Evolutionary conservation across 169 alveolate genomes (phyloP).

Genomic region (Hammondia hammondi): DNA sequence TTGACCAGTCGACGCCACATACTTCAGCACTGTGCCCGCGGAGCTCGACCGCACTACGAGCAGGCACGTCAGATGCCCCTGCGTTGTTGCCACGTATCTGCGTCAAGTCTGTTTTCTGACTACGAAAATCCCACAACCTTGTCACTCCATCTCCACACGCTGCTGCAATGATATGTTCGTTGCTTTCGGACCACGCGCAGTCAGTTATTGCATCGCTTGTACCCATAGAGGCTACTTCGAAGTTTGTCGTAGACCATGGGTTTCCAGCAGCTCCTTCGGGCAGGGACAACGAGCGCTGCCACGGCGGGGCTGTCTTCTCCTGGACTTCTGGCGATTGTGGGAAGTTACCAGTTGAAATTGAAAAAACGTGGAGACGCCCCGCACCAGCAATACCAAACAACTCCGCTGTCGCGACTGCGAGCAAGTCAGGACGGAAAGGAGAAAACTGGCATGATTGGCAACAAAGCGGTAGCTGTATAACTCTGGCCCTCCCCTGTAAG

Average conservation of each 20-base stretch:
- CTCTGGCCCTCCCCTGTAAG: neutral
- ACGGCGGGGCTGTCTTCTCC: neutral
- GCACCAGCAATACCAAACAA: slow-evolving; percentile 68
- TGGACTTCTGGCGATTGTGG: neutral
- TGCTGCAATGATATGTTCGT: slow-evolving; percentile 7
- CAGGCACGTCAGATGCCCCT: neutral
- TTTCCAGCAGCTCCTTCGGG: neutral
- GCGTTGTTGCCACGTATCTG: neutral
- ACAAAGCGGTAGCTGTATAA: slow-evolving; percentile 45
- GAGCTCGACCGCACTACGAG: neutral
- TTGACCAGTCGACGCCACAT: slow-evolving; percentile 49
- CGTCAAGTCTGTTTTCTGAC: neutral
- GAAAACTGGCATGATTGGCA: slow-evolving; percentile 66
- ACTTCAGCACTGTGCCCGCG: slow-evolving; percentile 62
- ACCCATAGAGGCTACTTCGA: neutral
- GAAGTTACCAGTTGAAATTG: neutral
- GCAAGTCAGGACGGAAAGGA: slow-evolving; percentile 41
- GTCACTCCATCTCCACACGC: slow-evolving; percentile 53
- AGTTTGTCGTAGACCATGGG: neutral
- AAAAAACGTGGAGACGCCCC: slow-evolving; percentile 22
- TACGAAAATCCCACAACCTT: slow-evolving; percentile 2
- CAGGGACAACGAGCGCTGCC: neutral
- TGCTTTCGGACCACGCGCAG: slow-evolving; percentile 54
- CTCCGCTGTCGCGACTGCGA: slow-evolving; percentile 69
- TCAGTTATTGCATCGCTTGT: slow-evolving; percentile 47